phyloP scores from a whole-genome alignment of 257 asterid species.

The Henckelia pumila region DNA sequence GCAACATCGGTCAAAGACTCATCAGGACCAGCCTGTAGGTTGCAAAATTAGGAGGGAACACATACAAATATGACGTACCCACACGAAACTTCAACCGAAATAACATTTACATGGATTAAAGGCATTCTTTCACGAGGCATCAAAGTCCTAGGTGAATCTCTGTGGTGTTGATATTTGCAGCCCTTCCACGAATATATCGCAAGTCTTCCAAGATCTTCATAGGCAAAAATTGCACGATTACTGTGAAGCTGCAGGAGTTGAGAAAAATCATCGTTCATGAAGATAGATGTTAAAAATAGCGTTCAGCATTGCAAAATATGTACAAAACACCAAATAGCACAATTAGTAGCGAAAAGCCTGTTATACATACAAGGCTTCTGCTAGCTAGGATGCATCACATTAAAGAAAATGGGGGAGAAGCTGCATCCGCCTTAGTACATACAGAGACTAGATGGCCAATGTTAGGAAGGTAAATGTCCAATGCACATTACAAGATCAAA shows the following conservation, averaged over 20 bases:
- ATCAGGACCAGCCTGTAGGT: slow-evolving; percentile 68
- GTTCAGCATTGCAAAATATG: background rate
- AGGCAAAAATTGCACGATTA: slow-evolving; percentile 38
- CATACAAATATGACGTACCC: background rate
- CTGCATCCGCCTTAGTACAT: background rate
- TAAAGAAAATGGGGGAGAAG: background rate
- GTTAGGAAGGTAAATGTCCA: too few relatives aligned
- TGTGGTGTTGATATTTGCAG: slow-evolving; percentile 40
- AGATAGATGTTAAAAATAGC: background rate
- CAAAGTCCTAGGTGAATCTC: slow-evolving; percentile 29
- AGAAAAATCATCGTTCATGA: background rate
- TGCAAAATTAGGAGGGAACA: slow-evolving; percentile 14
- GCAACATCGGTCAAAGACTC: slow-evolving; percentile 55
- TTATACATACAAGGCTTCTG: background rate
- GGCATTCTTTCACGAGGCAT: slow-evolving; percentile 42
- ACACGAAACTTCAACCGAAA: background rate
- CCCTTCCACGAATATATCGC: slow-evolving; percentile 67
- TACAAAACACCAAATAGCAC: background rate
- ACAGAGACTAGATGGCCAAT: background rate
- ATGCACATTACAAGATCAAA: background rate
- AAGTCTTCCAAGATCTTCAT: slow-evolving; percentile 43
- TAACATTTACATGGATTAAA: slow-evolving; percentile 52
- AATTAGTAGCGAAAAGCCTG: background rate
- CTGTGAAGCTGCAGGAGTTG: slow-evolving; percentile 49
- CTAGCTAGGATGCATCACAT: background rate